phyloP scores from a whole-genome alignment of 2,329 filamentous ascomycete species.

The Venturia pyrina region DNA sequence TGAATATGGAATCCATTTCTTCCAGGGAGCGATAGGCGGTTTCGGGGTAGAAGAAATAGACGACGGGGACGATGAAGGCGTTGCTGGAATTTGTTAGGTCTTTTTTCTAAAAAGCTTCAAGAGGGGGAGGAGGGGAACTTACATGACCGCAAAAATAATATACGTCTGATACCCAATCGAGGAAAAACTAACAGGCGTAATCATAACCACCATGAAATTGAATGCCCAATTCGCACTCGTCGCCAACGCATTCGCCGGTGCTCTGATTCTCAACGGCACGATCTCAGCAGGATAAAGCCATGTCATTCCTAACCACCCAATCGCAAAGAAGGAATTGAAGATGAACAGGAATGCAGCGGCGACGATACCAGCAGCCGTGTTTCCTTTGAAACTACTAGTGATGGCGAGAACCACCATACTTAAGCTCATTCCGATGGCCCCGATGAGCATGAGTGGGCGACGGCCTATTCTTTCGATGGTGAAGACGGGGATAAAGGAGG shows the following conservation, averaged over 20 bases:
- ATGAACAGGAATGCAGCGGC: conserved; percentile 36
- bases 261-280: conserved; percentile 30
- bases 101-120: neutral
- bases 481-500: conserved; percentile 28
- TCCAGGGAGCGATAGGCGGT: conserved; percentile 9
- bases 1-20: conserved; percentile 12
- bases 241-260: conserved; percentile 29
- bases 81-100: neutral
- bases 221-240: conserved; percentile 30
- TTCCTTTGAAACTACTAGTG: conserved; percentile 29
- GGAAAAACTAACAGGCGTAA: conserved; percentile 29
- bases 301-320: conserved; percentile 20
- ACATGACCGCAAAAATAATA: conserved; percentile 6
- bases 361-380: conserved; percentile 30
- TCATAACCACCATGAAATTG: conserved; percentile 25
- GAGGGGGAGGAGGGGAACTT: neutral
- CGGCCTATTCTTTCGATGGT: conserved; percentile 28
- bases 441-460: conserved; percentile 23
- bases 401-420: conserved; percentile 40
- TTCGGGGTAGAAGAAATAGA: conserved; percentile 13
- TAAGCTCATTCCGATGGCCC: conserved; percentile 20
- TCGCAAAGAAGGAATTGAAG: conserved; percentile 24
- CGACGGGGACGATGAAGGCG: conserved; percentile 10
- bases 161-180: conserved; percentile 20
- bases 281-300: conserved; percentile 32